Base-by-base conservation (phyloP, 345 rosid species). In the Cardamine chenopodiifolia region DNA sequence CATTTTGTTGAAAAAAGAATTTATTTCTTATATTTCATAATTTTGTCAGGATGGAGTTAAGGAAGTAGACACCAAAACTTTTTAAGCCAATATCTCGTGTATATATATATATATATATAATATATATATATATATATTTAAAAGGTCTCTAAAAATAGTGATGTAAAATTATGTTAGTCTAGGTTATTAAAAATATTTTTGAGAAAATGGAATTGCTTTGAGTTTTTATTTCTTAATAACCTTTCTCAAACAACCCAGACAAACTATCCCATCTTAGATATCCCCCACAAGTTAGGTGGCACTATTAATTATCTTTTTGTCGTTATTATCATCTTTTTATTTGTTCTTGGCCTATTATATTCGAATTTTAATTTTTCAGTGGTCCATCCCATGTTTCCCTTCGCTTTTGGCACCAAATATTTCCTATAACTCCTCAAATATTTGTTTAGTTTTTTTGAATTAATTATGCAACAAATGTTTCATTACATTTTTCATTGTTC, bases 211-310 rank as follows among this genome's bases (percentile, higher is more conserved):
- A 37, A 26, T 31, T 31, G 17, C n/a, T 45, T 32, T 32, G 4
- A 13, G 2, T 11, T 42, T 50, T 11, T 7, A 11, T 8, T 1
- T 37, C 15, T 34, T 20, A 53, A 68, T 25, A 9, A 29, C 2
- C 20, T 48, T 62, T 71, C 81, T 67, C 48, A 83, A 83, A 82
- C 54, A 80, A 83, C 78, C 86, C 88, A 81, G 78, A 82, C 90
- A 84, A 87, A 79, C 77, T 66, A 64, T 73, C 77, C 69, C 84
- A 76, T 76, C 79, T 86, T 82, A 79, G 86, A 85, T 82, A 89
- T 84, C 76, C 86, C 84, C 88, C 84, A 80, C 96, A 83, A 87
- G 86, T 83, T 88, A 84, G 91, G 85, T 88, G 81, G 69, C 82
- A 79, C 66, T 34, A 73, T 82, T 86, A 69, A 78, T 84, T 77